Percentiles rank a stretch among this genome's conserved stretches.
phyloP scores from a whole-genome alignment of 805 yeast species.

The Tetrapisispora arboricola region DNA sequence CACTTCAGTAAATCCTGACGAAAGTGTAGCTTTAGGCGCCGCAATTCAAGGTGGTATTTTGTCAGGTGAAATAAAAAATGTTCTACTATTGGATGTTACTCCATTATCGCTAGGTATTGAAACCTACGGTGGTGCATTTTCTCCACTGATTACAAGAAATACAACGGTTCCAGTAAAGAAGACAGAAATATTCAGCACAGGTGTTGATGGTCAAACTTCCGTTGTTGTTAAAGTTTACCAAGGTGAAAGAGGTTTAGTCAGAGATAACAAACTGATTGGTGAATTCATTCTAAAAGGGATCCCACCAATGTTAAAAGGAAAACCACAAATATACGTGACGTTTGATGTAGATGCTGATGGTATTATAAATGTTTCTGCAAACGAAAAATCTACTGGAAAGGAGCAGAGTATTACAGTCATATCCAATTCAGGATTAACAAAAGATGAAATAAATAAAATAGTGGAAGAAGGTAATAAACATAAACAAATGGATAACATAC shows the following conservation, averaged over 20 bases:
- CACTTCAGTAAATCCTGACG: slow-evolving; percentile 77
- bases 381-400: slow-evolving; percentile 68
- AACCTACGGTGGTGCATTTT: slow-evolving; percentile 75
- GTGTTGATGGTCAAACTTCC: slow-evolving; percentile 78
- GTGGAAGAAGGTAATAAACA: slow-evolving; percentile 56
- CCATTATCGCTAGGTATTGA: slow-evolving; percentile 78
- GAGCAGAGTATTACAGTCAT: slow-evolving; percentile 56
- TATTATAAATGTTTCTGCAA: slow-evolving; percentile 69
- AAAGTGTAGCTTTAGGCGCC: slow-evolving; percentile 86
- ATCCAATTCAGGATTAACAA: slow-evolving; percentile 61
- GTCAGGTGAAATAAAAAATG: slow-evolving; percentile 74
- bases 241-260: slow-evolving; percentile 72
- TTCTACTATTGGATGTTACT: slow-evolving; percentile 68
- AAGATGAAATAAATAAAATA: slow-evolving; percentile 53
- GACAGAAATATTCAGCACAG: slow-evolving; percentile 68
- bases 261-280: slow-evolving; percentile 69
- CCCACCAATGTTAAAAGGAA: slow-evolving; percentile 69
- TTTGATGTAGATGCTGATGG: slow-evolving; percentile 81
- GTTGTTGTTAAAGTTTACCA: slow-evolving; percentile 71
- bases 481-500: slow-evolving; percentile 48
- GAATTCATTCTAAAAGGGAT: slow-evolving; percentile 62
- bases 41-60: slow-evolving; percentile 83
- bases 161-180: slow-evolving; percentile 68
- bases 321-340: slow-evolving; percentile 67
- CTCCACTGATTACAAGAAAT: slow-evolving; percentile 69